Base-by-base conservation (phyloP, 768 basidiomycete species). In the Hemileccinum rubropunctum region DNA sequence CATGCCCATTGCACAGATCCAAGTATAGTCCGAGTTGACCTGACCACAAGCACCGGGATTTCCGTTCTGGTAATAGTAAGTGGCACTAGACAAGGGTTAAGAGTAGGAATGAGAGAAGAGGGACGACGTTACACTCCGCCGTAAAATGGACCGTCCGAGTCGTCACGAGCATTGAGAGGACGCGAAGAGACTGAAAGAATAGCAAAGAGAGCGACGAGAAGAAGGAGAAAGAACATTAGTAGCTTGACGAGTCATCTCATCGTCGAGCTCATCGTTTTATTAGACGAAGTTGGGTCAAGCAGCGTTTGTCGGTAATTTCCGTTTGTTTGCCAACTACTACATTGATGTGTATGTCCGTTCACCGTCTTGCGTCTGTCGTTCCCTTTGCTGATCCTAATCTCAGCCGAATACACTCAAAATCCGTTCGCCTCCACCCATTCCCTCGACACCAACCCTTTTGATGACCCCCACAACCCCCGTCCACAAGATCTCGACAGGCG, bases 391-490 rank as follows among this genome's bases (percentile, higher is more conserved):
- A 61, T 20, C 48, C 15, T 6, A 11, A 18, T 18, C 35, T 15
- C 42, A 60, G 54, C 56, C 60, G 71, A 63, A 21, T 63, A 57
- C 58, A 76, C 75, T 41, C 78, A 88, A 64, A 91, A 93, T 58
- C 91, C 91, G 0, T 93, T 93, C 69, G 84, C 88, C 9, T 91
- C 90, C 10, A 81, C 86, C 14, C 82, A 89, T 61, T 89, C 89
- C 3, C 84, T 93, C 43, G 91, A 92, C 64, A 76, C 81, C 48
- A 95, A 95, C 68, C 91, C 91, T 2, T 95, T 95, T 64, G 91
- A 91, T 59, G 92, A 95, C 78, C 89, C 88, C 28, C 61, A 73
- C 33, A 34, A 71, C 17, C 60, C 73, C 17, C 73, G 79, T 32
- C 58, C 78, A 14, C 87, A 84, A 28, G 85, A 91, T 48, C 69